Base-by-base conservation (phyloP, 1,139 yeast genomes). In the Suhomyces coccinellae region DNA sequence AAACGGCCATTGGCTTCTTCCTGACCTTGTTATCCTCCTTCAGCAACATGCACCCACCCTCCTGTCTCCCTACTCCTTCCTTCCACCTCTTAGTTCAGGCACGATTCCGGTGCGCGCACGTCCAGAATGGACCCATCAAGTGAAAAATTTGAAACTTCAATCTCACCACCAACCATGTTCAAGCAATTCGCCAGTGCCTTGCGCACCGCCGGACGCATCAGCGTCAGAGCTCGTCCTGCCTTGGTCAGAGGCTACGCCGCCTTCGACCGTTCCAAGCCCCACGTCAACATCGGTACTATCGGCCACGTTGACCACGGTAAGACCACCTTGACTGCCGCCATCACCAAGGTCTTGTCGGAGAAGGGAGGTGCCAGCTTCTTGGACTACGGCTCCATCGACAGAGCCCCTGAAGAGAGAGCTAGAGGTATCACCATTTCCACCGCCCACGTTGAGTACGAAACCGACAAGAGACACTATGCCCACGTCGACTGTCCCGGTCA, bases 331-430 rank as follows among this genome's bases (percentile, higher is more conserved):
- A 93, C 98, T 50, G 98, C 99, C 54, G 98, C 99, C 62, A 91
- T 93, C 76, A 93, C 99, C 73, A 93, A 93, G 77, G 93, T 89
- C 49, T 80, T 93, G 56, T 79, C 97, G 44, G 82, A 79, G 59
- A 79, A 79, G 62, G 98, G 98, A 65, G 96, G 96, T 65, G 98
- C 98, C 53, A 76, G 74, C 61, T 93, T 91, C 80, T 80, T 90
- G 75, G 98, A 93, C 69, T 93, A 93, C 68, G 79, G 89, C 47
- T 73, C 97, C 52, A 93, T 93, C 63, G 99, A 93, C 74, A 88
- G 89, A 75, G 99, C 99, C 43, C 99, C 99, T 55, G 99, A 93
- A 77, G 99, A 93, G 80, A 86, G 97, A 77, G 98, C 97, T 47
- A 90, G 99, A 81, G 99, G 99, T 83, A 93, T 93, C 71, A 93